phyloP scores from a whole-genome alignment of 2,329 filamentous ascomycete genomes.

The Pestalotiopsis sp. region DNA sequence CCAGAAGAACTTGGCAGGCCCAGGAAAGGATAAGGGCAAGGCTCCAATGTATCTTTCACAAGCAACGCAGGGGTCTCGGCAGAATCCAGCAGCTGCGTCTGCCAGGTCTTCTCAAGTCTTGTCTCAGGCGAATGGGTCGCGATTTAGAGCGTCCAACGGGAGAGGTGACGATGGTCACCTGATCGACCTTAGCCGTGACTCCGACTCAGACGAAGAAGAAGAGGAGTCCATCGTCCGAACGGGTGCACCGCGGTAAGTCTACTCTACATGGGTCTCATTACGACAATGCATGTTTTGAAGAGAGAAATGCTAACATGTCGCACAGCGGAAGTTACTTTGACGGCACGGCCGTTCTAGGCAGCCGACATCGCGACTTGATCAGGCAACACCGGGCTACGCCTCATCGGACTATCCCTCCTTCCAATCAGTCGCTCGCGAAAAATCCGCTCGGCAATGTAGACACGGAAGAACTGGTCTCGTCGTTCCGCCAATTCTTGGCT shows the following conservation, averaged over 20 bases:
- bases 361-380: conserved; percentile 24
- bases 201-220: conserved; percentile 23
- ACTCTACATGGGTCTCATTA: background rate
- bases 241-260: conserved; percentile 22
- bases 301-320: conserved; percentile 19
- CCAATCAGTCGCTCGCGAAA: conserved; percentile 18
- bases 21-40: conserved; percentile 2
- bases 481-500: background rate
- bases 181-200: conserved; percentile 15
- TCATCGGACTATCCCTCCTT: background rate
- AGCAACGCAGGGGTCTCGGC: background rate
- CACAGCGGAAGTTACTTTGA: conserved; percentile 28
- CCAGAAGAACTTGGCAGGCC: background rate
- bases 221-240: conserved; percentile 24
- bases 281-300: background rate
- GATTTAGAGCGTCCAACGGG: background rate
- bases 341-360: conserved; percentile 19
- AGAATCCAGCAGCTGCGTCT: background rate
- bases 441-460: background rate
- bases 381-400: background rate
- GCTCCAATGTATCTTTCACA: background rate
- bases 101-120: background rate
- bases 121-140: background rate
- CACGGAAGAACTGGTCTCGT: background rate
- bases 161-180: background rate